phyloP scores from a whole-genome alignment of 2,329 filamentous ascomycete species.

The Penicillium oxalicum region DNA sequence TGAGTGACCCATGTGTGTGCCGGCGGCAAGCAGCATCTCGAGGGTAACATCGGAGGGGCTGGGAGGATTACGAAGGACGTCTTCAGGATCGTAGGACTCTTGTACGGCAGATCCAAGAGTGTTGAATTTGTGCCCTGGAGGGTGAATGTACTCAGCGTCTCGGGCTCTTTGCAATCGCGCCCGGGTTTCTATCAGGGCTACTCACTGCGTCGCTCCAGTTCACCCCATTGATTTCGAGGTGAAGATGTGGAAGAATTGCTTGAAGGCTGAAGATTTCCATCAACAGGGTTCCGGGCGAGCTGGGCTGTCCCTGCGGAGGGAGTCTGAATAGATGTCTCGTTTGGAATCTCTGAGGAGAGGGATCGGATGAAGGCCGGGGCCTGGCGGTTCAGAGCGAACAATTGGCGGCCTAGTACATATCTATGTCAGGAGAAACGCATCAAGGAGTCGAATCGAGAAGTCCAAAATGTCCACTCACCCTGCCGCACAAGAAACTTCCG shows the following conservation, averaged over 20 bases:
- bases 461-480: conserved; percentile 25
- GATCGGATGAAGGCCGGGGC: conserved; percentile 30
- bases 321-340: conserved; percentile 22
- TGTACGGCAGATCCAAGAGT: conserved; percentile 27
- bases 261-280: conserved; percentile 9
- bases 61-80: conserved; percentile 61
- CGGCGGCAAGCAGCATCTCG: conserved; percentile 80
- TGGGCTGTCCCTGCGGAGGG: conserved; percentile 7
- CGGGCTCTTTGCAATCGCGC: not conserved
- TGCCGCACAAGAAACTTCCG: conserved; percentile 37
- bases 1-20: conserved; percentile 84
- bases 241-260: not conserved
- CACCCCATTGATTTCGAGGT: conserved; percentile 9
- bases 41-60: conserved; percentile 74
- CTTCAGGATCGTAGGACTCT: conserved; percentile 29
- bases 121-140: conserved; percentile 28
- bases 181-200: not conserved
- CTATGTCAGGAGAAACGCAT: conserved; percentile 10
- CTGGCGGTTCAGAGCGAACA: conserved; percentile 30
- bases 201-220: conserved; percentile 23
- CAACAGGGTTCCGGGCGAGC: conserved; percentile 12
- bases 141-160: not conserved
- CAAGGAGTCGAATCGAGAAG: not conserved
- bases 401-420: conserved; percentile 30
- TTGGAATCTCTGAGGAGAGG: conserved; percentile 27